Percentiles rank a stretch among this genome's conserved stretches.
Evolutionary conservation across 2,329 filamentous ascomycete species (phyloP).

Genomic region (Amphichorda felina): DNA sequence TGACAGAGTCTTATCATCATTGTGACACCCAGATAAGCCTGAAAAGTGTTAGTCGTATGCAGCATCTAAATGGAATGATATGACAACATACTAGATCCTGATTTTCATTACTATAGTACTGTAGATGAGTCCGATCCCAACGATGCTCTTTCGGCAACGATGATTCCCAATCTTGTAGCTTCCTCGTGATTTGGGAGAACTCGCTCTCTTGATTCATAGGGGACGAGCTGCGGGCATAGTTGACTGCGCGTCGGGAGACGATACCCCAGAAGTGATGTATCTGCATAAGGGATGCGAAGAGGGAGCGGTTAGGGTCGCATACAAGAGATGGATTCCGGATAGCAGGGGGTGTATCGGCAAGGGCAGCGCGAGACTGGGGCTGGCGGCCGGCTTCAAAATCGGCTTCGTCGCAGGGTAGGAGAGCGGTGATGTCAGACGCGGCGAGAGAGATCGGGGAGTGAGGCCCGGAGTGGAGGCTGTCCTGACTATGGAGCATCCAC

Average conservation of each 20-base stretch:
- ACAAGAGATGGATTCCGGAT: slow-evolving; percentile 30
- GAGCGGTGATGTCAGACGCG: slow-evolving; percentile 39
- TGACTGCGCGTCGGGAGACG: slow-evolving; percentile 35
- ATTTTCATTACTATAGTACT: slow-evolving; percentile 31
- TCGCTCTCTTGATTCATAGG: slow-evolving; percentile 37
- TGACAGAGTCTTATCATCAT: slow-evolving; percentile 44
- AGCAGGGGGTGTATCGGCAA: slow-evolving; percentile 40
- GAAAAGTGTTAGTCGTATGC: slow-evolving; percentile 2
- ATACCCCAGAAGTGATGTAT: slow-evolving; percentile 42
- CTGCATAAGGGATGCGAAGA: slow-evolving; percentile 44
- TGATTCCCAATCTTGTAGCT: slow-evolving; percentile 34
- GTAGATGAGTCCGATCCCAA: slow-evolving; percentile 30
- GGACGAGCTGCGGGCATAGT: slow-evolving; percentile 25
- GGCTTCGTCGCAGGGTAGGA: slow-evolving; percentile 39
- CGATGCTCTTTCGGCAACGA: slow-evolving; percentile 32
- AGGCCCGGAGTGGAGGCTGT: slow-evolving; percentile 42
- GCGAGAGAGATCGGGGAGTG: slow-evolving; percentile 37
- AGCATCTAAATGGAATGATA: background rate
- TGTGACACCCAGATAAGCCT: slow-evolving; percentile 43
- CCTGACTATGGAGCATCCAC: slow-evolving; percentile 50
- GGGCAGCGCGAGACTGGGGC: slow-evolving; percentile 37
- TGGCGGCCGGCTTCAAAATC: slow-evolving; percentile 35
- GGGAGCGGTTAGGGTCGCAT: slow-evolving; percentile 29
- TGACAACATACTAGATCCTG: slow-evolving; percentile 32
- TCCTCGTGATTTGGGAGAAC: slow-evolving; percentile 29